Evolutionary conservation across 768 basidiomycete species (phyloP).

Genomic region (Termitomyces sp.): DNA sequence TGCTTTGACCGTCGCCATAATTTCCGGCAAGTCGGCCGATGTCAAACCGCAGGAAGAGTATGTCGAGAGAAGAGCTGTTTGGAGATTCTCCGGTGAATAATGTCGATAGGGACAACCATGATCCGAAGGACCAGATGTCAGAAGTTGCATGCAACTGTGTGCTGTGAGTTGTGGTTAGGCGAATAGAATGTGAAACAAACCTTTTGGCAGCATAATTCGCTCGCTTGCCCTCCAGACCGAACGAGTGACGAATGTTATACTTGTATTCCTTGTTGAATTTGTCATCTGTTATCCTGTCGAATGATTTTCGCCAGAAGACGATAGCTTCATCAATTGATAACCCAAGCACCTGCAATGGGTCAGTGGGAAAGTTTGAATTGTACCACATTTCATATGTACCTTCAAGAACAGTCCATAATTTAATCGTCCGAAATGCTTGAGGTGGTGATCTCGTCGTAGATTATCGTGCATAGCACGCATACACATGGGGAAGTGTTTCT

Average conservation of each 20-base stretch:
- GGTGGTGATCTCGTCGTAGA: slow-evolving; percentile 73
- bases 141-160: slow-evolving; percentile 84
- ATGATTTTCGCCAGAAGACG: slow-evolving; percentile 89
- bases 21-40: slow-evolving; percentile 73
- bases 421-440: slow-evolving; percentile 90
- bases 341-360: slow-evolving; percentile 70
- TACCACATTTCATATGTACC: slow-evolving; percentile 39
- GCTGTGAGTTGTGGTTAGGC: neutral
- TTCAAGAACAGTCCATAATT: slow-evolving; percentile 96
- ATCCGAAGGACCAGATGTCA: slow-evolving; percentile 58
- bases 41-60: slow-evolving; percentile 67
- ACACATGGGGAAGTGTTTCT: slow-evolving; percentile 91
- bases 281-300: slow-evolving; percentile 80
- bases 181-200: slow-evolving; percentile 34
- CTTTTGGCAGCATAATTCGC: slow-evolving; percentile 93
- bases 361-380: neutral
- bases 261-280: slow-evolving; percentile 97
- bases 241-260: slow-evolving; percentile 96
- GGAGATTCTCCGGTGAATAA: slow-evolving; percentile 80
- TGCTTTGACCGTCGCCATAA: slow-evolving; percentile 74
- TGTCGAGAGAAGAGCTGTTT: slow-evolving; percentile 67
- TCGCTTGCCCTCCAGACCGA: slow-evolving; percentile 91
- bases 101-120: slow-evolving; percentile 94
- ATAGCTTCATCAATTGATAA: slow-evolving; percentile 93
- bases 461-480: slow-evolving; percentile 89